These are phyloP conservation scores for Saccharomycopsis guyanensis DNA, from an alignment of 805 yeast genomes.

Conservation along the genomic window DNA sequence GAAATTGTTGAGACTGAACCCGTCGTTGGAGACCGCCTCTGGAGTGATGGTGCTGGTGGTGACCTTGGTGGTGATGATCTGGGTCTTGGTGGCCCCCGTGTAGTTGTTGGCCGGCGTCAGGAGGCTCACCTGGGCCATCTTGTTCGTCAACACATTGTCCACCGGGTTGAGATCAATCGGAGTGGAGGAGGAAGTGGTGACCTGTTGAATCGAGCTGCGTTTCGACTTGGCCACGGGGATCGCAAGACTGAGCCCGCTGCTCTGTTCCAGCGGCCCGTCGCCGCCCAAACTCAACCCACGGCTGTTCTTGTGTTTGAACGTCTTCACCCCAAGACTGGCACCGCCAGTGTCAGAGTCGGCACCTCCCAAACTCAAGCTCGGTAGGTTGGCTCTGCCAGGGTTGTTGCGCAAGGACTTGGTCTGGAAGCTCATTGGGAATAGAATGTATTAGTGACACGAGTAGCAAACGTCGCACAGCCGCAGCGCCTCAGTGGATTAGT, in stretches of 20 bases:
- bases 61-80: slow-evolving; percentile 18
- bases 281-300: slow-evolving; percentile 15
- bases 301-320: slow-evolving; percentile 17
- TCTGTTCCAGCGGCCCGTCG: not conserved
- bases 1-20: slow-evolving; percentile 29
- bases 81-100: slow-evolving; percentile 17
- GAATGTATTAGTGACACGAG: too few relatives aligned
- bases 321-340: slow-evolving; percentile 11
- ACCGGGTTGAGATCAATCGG: slow-evolving; percentile 9
- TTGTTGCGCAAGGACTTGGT: slow-evolving; percentile 10
- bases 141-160: not conserved
- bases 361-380: slow-evolving; percentile 1
- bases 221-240: slow-evolving; percentile 3
- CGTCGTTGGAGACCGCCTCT: slow-evolving; percentile 2
- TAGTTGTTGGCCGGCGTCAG: not conserved
- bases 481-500: too few relatives aligned
- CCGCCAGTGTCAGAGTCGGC: not conserved
- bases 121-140: not conserved
- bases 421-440: slow-evolving; percentile 1
- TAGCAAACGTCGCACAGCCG: too few relatives aligned
- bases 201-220: slow-evolving; percentile 17
- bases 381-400: slow-evolving; percentile 5
- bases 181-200: slow-evolving; percentile 15
- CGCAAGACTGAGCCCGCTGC: slow-evolving; percentile 1
- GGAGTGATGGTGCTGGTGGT: slow-evolving; percentile 11